Evolutionary conservation across 495 filamentous ascomycete species (phyloP).

Genomic region (Polyplosphaeria fusca): DNA sequence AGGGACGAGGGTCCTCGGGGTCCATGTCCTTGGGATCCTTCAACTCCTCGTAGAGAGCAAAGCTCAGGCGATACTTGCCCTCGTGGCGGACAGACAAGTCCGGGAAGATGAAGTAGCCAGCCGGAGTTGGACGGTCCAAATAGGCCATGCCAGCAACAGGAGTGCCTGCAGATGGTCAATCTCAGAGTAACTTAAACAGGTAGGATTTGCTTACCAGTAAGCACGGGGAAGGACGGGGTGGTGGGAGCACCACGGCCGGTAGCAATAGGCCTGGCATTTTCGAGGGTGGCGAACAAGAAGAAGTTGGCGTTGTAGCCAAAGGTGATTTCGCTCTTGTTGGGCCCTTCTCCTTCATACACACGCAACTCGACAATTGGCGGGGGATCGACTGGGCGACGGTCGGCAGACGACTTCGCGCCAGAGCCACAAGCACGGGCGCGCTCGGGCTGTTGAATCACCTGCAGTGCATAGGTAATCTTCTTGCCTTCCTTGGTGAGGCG

Average conservation of each 20-base stretch:
- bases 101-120: conserved; percentile 97
- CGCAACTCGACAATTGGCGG: conserved; percentile 93
- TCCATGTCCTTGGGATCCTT: conserved; percentile 72
- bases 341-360: conserved; percentile 74
- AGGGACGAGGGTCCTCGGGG: conserved; percentile 45
- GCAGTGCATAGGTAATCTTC: conserved; percentile 75
- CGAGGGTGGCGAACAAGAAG: conserved; percentile 92
- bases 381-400: conserved; percentile 93
- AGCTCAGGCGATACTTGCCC: conserved; percentile 81
- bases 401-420: conserved; percentile 92
- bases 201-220: too few species aligned
- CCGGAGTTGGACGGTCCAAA: conserved; percentile 82
- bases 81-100: conserved; percentile 96
- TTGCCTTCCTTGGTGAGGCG: conserved; percentile 76
- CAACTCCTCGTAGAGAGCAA: conserved; percentile 89
- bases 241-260: conserved; percentile 65
- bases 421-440: conserved; percentile 94
- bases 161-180: too few species aligned
- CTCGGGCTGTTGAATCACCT: conserved; percentile 90
- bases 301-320: conserved; percentile 95
- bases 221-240: conserved; percentile 69
- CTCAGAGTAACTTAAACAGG: too few species aligned
- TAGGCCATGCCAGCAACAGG: conserved; percentile 97
- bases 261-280: conserved; percentile 80
- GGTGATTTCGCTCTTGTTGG: conserved; percentile 66